phyloP scores from a whole-genome alignment of 345 rosid species.

The Dipteronia sinensis region DNA sequence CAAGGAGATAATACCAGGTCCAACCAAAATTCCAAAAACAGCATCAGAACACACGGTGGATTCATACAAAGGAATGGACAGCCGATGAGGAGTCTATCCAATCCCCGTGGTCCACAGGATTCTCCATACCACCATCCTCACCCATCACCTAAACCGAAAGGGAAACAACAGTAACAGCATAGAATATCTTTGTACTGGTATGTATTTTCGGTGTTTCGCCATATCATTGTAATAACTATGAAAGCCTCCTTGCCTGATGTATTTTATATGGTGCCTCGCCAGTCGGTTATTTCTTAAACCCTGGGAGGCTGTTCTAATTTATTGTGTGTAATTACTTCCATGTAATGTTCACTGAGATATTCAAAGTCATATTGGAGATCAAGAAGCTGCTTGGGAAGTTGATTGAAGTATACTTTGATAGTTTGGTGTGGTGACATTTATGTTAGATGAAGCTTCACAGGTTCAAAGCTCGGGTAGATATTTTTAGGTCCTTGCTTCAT shows the following conservation, averaged over 20 bases:
- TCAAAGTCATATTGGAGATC: constrained; percentile 12
- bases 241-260: constrained; percentile 10
- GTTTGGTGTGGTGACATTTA: not conserved
- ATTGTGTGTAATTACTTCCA: constrained; percentile 13
- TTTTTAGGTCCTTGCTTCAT: too few species aligned
- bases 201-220: not conserved
- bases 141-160: constrained; percentile 69
- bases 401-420: not conserved
- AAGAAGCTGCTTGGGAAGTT: not conserved
- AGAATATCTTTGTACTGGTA: not conserved
- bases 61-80: constrained; percentile 74
- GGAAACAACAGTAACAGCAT: constrained; percentile 44
- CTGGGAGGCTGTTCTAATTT: constrained; percentile 14
- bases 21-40: constrained; percentile 43
- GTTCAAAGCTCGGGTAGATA: not conserved
- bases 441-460: too few species aligned
- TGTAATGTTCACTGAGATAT: constrained; percentile 5
- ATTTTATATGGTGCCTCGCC: not conserved
- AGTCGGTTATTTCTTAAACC: not conserved
- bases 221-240: not conserved
- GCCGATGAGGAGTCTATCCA: constrained; percentile 67
- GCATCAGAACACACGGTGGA: constrained; percentile 62
- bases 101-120: constrained; percentile 47
- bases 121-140: constrained; percentile 62
- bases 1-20: constrained; percentile 36